Evolutionary conservation across 2,329 filamentous ascomycete species (phyloP).

Genomic region (Metarhizium guizhouense): DNA sequence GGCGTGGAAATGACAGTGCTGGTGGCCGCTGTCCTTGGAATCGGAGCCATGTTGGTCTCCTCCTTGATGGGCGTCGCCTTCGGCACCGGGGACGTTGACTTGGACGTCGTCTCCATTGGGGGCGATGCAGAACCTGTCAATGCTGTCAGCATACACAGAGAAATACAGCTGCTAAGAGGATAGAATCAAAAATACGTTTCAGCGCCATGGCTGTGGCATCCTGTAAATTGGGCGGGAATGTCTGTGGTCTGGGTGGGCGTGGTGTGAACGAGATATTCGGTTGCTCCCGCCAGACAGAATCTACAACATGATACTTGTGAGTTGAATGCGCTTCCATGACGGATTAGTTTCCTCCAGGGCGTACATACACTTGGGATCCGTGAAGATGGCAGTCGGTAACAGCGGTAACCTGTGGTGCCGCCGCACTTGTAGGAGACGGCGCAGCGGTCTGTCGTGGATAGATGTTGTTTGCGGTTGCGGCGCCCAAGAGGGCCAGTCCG

Average conservation of each 20-base stretch:
- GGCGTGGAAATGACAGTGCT: conserved; percentile 55
- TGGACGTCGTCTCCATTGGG: conserved; percentile 52
- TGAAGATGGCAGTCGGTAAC: conserved; percentile 34
- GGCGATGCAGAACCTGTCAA: conserved; percentile 52
- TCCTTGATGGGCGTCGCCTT: conserved; percentile 9
- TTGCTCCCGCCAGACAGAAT: conserved; percentile 33
- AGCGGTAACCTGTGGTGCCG: conserved; percentile 22
- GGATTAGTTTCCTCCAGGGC: no score
- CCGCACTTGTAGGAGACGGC: conserved; percentile 14
- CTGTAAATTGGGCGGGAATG: conserved; percentile 52
- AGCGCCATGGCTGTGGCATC: conserved; percentile 52
- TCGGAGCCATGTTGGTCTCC: conserved; percentile 9
- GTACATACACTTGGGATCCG: conserved; percentile 27
- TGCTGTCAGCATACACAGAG: conserved; percentile 1
- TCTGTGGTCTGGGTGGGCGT: conserved; percentile 45
- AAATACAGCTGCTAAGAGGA: neutral
- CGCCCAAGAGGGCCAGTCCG: conserved; percentile 1
- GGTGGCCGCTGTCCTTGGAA: conserved; percentile 7
- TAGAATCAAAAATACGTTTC: conserved; percentile 34
- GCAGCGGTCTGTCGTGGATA: conserved; percentile 22
- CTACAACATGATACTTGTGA: conserved; percentile 16
- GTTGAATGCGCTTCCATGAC: no score
- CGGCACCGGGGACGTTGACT: conserved; percentile 28
- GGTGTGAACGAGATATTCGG: conserved; percentile 34
- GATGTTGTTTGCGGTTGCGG: conserved; percentile 13